phyloP scores from a whole-genome alignment of 1,139 yeast species.

The Blastobotrys buckinghamii region DNA sequence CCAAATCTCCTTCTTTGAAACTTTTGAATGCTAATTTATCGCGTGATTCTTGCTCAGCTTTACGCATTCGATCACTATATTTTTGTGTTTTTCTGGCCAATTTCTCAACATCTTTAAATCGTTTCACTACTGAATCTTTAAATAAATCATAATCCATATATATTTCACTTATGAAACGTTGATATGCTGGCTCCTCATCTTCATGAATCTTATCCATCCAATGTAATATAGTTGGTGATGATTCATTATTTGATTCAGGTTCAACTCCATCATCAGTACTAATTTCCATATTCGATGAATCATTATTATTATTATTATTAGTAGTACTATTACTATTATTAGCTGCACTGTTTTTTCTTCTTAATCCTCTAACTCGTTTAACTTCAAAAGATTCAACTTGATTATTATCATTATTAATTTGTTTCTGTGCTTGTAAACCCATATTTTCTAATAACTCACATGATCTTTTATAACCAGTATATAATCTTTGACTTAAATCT shows the following conservation, averaged over 20 bases:
- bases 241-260: background rate
- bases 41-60: slow-evolving; percentile 35
- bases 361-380: slow-evolving; percentile 31
- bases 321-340: background rate
- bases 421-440: slow-evolving; percentile 49
- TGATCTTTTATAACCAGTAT: slow-evolving; percentile 39
- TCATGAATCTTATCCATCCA: slow-evolving; percentile 27
- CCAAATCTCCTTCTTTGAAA: slow-evolving; percentile 68
- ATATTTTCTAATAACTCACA: slow-evolving; percentile 66
- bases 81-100: slow-evolving; percentile 74
- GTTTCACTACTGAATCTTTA: slow-evolving; percentile 59
- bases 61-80: slow-evolving; percentile 38
- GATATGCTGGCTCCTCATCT: slow-evolving; percentile 25
- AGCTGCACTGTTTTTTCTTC: slow-evolving; percentile 5
- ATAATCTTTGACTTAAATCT: slow-evolving; percentile 36
- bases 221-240: slow-evolving; percentile 22
- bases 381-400: slow-evolving; percentile 24
- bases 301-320: slow-evolving; percentile 1
- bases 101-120: slow-evolving; percentile 89
- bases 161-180: slow-evolving; percentile 30
- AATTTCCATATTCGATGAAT: background rate
- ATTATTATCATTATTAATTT: slow-evolving; percentile 26
- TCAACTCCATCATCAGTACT: background rate
- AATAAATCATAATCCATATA: slow-evolving; percentile 48
- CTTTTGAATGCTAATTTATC: slow-evolving; percentile 56